Base-by-base conservation (phyloP, 768 basidiomycete species). In the Mycena alexandri region DNA sequence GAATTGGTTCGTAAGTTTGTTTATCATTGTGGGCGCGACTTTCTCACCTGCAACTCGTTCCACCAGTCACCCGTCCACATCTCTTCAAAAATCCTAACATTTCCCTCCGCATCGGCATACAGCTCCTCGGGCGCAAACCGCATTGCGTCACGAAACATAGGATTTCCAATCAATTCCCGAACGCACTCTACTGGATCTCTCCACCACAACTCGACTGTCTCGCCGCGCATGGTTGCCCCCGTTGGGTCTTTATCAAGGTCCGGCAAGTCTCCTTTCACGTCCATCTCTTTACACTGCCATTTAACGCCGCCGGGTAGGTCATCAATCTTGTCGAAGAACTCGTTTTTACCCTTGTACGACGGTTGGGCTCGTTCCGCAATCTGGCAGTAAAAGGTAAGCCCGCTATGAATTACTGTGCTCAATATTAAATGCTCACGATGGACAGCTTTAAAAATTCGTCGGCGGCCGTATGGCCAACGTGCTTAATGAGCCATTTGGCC, bases 21-120 rank as follows among this genome's bases (percentile, higher is more conserved):
- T 12, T 5, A 36, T 36, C 12, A 36, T 36, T 36, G 34, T 36
- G 34, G 34, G 34, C 34, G 34, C 12, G 5, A 12, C n/a, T 36
- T 36, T 47, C 71, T 65, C 48, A 79, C 75, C 74, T 81, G 75
- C 47, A 70, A 54, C 38, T 76, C 61, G 75, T 75, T 76, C 78
- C 78, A 79, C 78, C 78, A 79, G 41, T 75, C 68, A 0, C 43
- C 71, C 0, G 74, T 75, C 68, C 72, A 74, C 76, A 78, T 77
- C 56, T 79, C 76, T 50, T 72, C 61, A 48, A 69, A 72, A 1
- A 64, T 33, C 13, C 69, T 52, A 2, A 44, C 69, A 3, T 47
- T 51, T 13, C 34, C 41, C 12, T 34, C 25, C 9, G 19, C 21
- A 42, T 72, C 57, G 11, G 21, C 21, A 24, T 51, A 66, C 13